These are phyloP conservation scores for Pichia norvegensis DNA, from an alignment of 1,139 yeast species.

Conservation along the genomic window DNA sequence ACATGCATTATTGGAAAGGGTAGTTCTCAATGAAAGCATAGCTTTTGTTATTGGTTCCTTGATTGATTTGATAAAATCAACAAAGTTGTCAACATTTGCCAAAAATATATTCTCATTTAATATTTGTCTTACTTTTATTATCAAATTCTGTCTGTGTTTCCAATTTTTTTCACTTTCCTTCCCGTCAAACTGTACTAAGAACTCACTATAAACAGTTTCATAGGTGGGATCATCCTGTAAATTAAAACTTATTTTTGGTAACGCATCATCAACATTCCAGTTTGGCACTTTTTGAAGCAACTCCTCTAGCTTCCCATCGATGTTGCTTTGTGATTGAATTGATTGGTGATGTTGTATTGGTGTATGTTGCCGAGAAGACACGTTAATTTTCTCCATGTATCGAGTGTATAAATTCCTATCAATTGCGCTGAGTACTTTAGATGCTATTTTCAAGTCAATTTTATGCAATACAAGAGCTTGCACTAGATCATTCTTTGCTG, in stretches of 20 bases:
- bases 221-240: constrained; percentile 30
- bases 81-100: constrained; percentile 3
- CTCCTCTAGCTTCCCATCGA: constrained; percentile 9
- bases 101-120: constrained; percentile 45
- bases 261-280: constrained; percentile 18
- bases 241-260: constrained; percentile 11
- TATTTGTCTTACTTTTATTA: constrained; percentile 49
- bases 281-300: constrained; percentile 15
- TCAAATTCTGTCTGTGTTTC: constrained; percentile 60
- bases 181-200: constrained; percentile 43
- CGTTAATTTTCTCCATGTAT: constrained; percentile 10
- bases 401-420: constrained; percentile 23
- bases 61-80: constrained; percentile 31
- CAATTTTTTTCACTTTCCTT: constrained; percentile 90
- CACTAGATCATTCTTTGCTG: constrained; percentile 42
- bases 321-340: neutral
- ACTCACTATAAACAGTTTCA: constrained; percentile 30
- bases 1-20: constrained; percentile 69
- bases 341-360: neutral
- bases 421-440: constrained; percentile 30
- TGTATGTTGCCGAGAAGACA: neutral
- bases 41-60: constrained; percentile 66
- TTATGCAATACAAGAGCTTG: constrained; percentile 38
- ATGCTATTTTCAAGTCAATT: constrained; percentile 29
- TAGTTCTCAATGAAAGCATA: constrained; percentile 69